Conservation (phyloP, 73 alveolate species). For the Paramecium octaurelia region DNA sequence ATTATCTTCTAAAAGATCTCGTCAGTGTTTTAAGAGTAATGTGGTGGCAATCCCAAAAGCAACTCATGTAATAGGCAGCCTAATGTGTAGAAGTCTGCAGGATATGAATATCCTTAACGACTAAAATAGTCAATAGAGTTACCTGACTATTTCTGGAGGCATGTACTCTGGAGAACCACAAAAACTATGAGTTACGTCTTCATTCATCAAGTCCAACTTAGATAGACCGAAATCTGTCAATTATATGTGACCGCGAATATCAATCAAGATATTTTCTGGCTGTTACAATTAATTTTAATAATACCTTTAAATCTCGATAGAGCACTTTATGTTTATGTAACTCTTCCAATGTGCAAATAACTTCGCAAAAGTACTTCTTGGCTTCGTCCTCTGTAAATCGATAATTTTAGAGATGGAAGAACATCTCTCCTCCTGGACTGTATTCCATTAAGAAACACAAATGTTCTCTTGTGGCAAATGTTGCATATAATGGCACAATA, state of each 20-base stretch:
- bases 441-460: slow-evolving; percentile 72
- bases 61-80: slow-evolving; percentile 74
- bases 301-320: slow-evolving; percentile 71
- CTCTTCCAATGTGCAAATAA: slow-evolving; percentile 66
- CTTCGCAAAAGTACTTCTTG: slow-evolving; percentile 61
- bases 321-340: slow-evolving; percentile 67
- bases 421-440: slow-evolving; percentile 85
- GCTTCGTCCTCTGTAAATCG: slow-evolving; percentile 66
- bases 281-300: not conserved
- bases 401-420: slow-evolving; percentile 55
- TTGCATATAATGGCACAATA: slow-evolving; percentile 51
- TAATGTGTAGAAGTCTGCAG: slow-evolving; percentile 72
- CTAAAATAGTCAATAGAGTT: not conserved
- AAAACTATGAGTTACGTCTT: slow-evolving; percentile 63
- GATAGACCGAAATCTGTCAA: slow-evolving; percentile 77
- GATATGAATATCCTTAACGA: slow-evolving; percentile 63
- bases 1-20: slow-evolving; percentile 61
- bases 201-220: slow-evolving; percentile 55
- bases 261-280: slow-evolving; percentile 77
- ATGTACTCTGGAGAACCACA: slow-evolving; percentile 79
- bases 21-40: slow-evolving; percentile 67
- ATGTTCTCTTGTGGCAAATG: slow-evolving; percentile 48
- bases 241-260: slow-evolving; percentile 69
- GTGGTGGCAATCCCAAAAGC: slow-evolving; percentile 76
- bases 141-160: slow-evolving; percentile 71